Percentiles rank a stretch among this genome's conserved stretches.
These are phyloP conservation scores for Cladosporium sp. DNA, from an alignment of 2,329 filamentous ascomycete species.

Conservation along the genomic window DNA sequence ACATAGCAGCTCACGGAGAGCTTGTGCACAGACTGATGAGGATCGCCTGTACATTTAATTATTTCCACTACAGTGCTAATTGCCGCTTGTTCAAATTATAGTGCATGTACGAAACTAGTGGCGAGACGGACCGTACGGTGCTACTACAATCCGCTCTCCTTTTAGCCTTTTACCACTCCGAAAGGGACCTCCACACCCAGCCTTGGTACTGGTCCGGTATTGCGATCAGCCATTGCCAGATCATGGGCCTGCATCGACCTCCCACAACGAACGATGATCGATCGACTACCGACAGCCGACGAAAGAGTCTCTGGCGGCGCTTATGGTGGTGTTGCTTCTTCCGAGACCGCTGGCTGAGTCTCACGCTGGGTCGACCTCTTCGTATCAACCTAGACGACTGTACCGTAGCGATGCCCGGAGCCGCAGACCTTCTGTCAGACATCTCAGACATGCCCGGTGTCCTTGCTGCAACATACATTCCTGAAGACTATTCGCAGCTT, in stretches of 20 bases:
- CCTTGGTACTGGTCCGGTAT: constrained; percentile 18
- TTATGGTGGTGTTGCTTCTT: constrained; percentile 18
- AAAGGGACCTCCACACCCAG: constrained; percentile 15
- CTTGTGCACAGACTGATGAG: background rate
- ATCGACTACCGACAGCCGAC: background rate
- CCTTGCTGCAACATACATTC: constrained; percentile 10
- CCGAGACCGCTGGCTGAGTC: constrained; percentile 16
- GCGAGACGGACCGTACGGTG: constrained; percentile 14
- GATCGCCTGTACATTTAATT: no score
- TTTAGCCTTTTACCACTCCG: constrained; percentile 14
- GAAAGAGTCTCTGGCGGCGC: constrained; percentile 10
- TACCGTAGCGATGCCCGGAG: constrained; percentile 13
- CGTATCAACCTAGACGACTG: constrained; percentile 16
- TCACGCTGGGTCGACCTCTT: constrained; percentile 13
- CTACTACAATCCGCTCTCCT: constrained; percentile 15
- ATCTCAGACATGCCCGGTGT: constrained; percentile 11
- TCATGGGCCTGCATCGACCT: constrained; percentile 14
- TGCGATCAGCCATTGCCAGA: constrained; percentile 15
- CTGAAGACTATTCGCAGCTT: constrained; percentile 9
- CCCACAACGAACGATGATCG: constrained; percentile 7
- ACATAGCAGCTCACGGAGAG: background rate
- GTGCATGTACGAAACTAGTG: constrained; percentile 15
- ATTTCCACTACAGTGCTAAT: background rate
- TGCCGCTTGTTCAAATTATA: background rate
- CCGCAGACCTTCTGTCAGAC: constrained; percentile 10